Conservation (phyloP, 2,329 filamentous ascomycete species). For the Zymoseptoria pseudotritici region DNA sequence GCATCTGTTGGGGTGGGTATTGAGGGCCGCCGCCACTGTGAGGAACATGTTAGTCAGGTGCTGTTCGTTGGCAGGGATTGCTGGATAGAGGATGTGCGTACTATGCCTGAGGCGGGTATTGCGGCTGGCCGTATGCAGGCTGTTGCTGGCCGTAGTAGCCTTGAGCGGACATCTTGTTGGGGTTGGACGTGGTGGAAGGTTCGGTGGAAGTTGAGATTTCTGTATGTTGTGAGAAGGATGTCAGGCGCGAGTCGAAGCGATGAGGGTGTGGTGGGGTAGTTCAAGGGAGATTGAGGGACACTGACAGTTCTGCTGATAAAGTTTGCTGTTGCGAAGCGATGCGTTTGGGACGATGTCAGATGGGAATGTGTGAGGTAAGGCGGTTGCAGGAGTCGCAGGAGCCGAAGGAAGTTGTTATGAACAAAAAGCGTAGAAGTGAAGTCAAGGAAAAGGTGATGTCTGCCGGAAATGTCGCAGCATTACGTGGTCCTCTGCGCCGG, state of each 20-base stretch:
- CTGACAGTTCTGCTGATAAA: not conserved
- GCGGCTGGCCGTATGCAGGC: constrained; percentile 19
- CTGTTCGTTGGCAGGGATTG: not conserved
- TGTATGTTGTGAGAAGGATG: not conserved
- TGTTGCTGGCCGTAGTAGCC: constrained; percentile 33
- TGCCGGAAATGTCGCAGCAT: too few relatives aligned
- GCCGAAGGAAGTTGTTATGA: too few relatives aligned
- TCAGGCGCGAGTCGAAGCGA: constrained; percentile 1
- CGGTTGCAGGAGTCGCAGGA: too few relatives aligned
- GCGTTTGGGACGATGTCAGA: too few relatives aligned
- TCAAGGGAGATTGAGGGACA: not conserved
- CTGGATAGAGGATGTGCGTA: constrained; percentile 7
- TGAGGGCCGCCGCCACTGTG: constrained; percentile 12
- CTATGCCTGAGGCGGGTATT: constrained; percentile 35
- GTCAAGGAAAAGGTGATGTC: too few relatives aligned
- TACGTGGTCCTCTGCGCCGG: too few relatives aligned
- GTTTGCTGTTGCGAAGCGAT: too few relatives aligned
- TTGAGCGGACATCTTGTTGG: constrained; percentile 35
- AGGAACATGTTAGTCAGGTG: constrained; percentile 2
- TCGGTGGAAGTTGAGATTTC: not conserved
- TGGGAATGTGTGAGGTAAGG: too few relatives aligned
- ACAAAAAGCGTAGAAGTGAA: too few relatives aligned
- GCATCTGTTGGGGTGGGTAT: constrained; percentile 22
- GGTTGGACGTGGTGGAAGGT: not conserved
- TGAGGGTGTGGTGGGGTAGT: not conserved